Conservation (phyloP, 1,284 basidiomycete species). For the Golubevia pallescens region DNA sequence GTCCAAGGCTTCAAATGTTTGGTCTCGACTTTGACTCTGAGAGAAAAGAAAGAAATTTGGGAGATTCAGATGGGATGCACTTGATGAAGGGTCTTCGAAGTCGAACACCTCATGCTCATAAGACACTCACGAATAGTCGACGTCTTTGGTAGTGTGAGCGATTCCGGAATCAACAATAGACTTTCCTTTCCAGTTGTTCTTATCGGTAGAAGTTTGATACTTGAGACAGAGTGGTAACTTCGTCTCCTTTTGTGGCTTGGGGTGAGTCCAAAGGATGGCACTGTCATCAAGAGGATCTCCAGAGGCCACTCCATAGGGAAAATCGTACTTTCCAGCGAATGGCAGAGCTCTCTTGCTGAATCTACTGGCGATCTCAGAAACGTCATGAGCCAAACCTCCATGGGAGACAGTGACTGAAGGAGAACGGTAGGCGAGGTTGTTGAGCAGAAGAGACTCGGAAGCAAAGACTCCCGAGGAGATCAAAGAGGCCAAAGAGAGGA, state of each 20-base stretch:
- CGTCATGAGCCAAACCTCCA: conserved; percentile 28
- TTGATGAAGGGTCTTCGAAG: too few relatives aligned
- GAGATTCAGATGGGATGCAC: not conserved
- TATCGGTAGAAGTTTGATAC: conserved; percentile 27
- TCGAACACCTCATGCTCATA: too few relatives aligned
- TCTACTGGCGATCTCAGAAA: conserved; percentile 24
- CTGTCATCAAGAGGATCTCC: conserved; percentile 38
- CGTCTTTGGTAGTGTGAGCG: conserved; percentile 41
- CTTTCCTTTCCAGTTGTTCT: conserved; percentile 17
- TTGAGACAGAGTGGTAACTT: conserved; percentile 31
- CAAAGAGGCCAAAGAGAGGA: too few relatives aligned
- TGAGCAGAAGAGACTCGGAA: not conserved
- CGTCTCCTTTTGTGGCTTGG: conserved; percentile 22
- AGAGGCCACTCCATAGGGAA: conserved; percentile 36
- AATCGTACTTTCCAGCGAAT: conserved; percentile 33
- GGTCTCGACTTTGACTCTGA: conserved; percentile 34
- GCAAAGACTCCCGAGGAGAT: too few relatives aligned
- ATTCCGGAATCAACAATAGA: conserved; percentile 34
- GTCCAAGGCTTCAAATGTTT: conserved; percentile 27
- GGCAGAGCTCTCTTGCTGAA: conserved; percentile 22
- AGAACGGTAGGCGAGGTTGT: conserved; percentile 40
- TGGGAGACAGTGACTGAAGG: conserved; percentile 25
- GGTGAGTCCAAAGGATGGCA: conserved; percentile 48
- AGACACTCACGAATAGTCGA: conserved; percentile 33
- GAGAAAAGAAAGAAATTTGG: not conserved